These are phyloP conservation scores for Aristolochia contorta DNA, from an alignment of 164 flowering plant species.

Conservation along the genomic window DNA sequence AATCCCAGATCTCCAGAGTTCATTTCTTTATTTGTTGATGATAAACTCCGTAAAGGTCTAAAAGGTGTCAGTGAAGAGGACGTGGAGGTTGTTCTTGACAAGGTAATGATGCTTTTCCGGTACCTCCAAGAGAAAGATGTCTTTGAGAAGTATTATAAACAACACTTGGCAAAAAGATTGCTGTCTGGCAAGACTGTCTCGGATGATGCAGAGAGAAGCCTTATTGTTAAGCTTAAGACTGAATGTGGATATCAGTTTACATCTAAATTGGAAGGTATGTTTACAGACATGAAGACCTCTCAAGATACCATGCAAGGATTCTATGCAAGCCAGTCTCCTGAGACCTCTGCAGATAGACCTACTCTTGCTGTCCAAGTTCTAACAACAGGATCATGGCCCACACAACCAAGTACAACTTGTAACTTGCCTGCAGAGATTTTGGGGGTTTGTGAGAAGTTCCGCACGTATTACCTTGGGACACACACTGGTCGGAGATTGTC, in stretches of 20 bases:
- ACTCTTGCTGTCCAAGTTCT: slow-evolving; percentile 56
- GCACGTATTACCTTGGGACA: slow-evolving; percentile 46
- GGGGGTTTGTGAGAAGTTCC: slow-evolving; percentile 46
- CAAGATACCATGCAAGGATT: slow-evolving; percentile 61
- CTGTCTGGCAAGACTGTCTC: slow-evolving; percentile 55
- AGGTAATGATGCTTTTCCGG: slow-evolving; percentile 60
- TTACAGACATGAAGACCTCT: slow-evolving; percentile 89
- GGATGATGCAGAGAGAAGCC: slow-evolving; percentile 64
- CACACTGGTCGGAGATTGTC: slow-evolving; percentile 49
- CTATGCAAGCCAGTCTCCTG: slow-evolving; percentile 38
- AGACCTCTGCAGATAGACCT: slow-evolving; percentile 47
- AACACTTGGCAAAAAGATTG: slow-evolving; percentile 54
- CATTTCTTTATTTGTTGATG: slow-evolving; percentile 62
- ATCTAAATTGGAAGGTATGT: slow-evolving; percentile 66
- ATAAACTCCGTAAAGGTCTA: slow-evolving; percentile 56
- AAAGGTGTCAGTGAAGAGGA: slow-evolving; percentile 59
- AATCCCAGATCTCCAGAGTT: slow-evolving; percentile 73
- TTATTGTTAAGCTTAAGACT: slow-evolving; percentile 62
- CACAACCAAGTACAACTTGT: slow-evolving; percentile 54
- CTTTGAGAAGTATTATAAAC: slow-evolving; percentile 54
- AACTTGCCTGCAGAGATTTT: slow-evolving; percentile 53
- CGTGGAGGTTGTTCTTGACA: slow-evolving; percentile 48
- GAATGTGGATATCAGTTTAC: slow-evolving; percentile 72
- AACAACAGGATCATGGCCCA: slow-evolving; percentile 67
- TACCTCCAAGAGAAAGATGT: slow-evolving; percentile 70